Evolutionary conservation across 1,284 basidiomycete genomes (phyloP), one percentile per base, ranked within the genome.

Genomic region (Earliella scabrosa): DNA sequence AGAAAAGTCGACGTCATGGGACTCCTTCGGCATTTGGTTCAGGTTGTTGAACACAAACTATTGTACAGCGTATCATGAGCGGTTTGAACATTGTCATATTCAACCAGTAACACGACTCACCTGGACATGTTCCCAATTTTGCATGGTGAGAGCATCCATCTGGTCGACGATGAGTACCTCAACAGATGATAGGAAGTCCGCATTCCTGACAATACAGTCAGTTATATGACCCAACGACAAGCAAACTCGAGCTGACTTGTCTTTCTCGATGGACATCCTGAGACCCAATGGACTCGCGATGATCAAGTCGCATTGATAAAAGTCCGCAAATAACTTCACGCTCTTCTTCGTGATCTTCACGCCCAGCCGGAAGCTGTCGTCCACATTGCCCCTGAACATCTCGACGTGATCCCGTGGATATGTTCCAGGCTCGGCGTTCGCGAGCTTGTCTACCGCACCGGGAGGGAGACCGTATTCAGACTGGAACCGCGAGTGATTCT

Each of bases 101-200:
- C 9, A 29, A 34, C 16, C 16, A 2, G 2, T 27, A 2, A 5
- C 32, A 54, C 16, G 27, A 65, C 77, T 48, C 65, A 92, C 95
- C 79, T 96, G 91, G 16, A 97, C 82, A 70, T 99, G 97, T 49
- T 98, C 95, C 97, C 97, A 99, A 68, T 99, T 99, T 76, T 99
- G 97, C 97, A 99, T 99, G 7, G 87, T 83, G 69, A 99, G 83
- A 2, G 92, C 89, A 69, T 99, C 95, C 76, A 93, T 80, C 66
- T 98, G 95, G 71, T 99, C 97, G 9, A 92, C 81, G n/a, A 98
- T 75, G n/a, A 94, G 74, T 14, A 99, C 76, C 72, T 99, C 97
- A 60, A 99, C 92, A 3, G 93, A 97, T 2, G 93, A 93, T 48
- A 99, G 78, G 71, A 97, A 94, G 73, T 99, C 97, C 5, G 86